A percentile compares a stretch with the other conserved stretches of the same genome.
Evolutionary conservation across 2,329 filamentous ascomycete species (phyloP).

Genomic region (Pseudocercospora eumusae): DNA sequence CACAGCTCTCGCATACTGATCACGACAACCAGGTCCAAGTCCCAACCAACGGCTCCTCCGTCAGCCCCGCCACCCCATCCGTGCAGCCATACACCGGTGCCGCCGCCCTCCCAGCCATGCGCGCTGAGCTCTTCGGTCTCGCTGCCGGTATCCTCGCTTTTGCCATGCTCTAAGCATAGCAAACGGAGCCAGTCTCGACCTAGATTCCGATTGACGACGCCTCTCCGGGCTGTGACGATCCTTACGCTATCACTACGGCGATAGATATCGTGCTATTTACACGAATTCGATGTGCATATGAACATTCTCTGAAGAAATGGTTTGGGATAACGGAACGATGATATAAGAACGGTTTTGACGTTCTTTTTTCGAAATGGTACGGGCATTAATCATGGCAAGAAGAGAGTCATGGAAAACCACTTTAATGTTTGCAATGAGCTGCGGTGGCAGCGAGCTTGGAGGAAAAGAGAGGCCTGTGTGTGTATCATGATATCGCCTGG

Average conservation of each 20-base stretch:
- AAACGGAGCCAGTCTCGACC: neutral
- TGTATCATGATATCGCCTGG: neutral
- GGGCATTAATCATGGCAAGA: too few species aligned
- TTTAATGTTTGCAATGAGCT: conserved; percentile 14
- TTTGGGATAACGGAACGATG: conserved; percentile 10
- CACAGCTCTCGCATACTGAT: too few species aligned
- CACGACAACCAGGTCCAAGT: too few species aligned
- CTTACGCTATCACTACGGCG: conserved; percentile 14
- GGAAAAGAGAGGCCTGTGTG: neutral
- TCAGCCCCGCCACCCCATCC: conserved; percentile 22
- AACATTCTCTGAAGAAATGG: conserved; percentile 23
- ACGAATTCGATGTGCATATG: conserved; percentile 35
- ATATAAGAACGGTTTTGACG: neutral
- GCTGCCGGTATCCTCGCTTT: conserved; percentile 37
- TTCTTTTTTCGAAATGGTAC: neutral
- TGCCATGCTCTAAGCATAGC: conserved; percentile 34
- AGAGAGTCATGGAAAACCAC: neutral
- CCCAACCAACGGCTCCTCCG: conserved; percentile 24
- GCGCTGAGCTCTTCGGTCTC: conserved; percentile 34
- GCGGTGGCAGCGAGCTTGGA: conserved; percentile 4
- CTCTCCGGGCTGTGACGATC: conserved; percentile 19
- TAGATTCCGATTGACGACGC: neutral
- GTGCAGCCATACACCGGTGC: conserved; percentile 37
- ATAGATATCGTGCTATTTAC: conserved; percentile 17
- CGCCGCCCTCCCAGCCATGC: conserved; percentile 31